Evolutionary conservation across 306 rosid genomes (phyloP).

Genomic region (Cucumis hystrix): DNA sequence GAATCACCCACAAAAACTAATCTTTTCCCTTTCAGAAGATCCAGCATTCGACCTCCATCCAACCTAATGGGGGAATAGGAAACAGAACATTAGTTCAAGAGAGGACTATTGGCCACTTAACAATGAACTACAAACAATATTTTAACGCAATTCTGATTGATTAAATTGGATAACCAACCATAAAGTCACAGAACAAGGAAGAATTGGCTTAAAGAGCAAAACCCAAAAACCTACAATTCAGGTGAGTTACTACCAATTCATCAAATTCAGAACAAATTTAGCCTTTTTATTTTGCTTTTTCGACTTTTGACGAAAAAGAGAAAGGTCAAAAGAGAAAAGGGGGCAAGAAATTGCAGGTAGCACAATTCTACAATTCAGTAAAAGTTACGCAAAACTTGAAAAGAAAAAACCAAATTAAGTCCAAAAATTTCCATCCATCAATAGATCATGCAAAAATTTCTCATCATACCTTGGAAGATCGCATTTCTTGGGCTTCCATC

Average conservation of each 20-base stretch:
- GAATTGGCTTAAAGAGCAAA: not conserved
- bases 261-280: not conserved
- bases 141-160: not conserved
- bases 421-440: not conserved
- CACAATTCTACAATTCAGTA: not conserved
- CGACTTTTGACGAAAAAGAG: not conserved
- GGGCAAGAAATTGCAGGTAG: not conserved
- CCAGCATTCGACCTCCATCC: slow-evolving; percentile 58
- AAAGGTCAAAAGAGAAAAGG: not conserved
- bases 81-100: not conserved
- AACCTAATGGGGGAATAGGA: slow-evolving; percentile 21
- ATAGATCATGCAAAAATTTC: not conserved
- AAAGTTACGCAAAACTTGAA: not conserved
- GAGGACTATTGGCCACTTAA: not conserved
- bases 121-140: not conserved
- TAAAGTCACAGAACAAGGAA: not conserved
- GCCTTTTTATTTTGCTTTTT: not conserved
- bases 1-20: slow-evolving; percentile 95
- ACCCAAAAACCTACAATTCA: not conserved
- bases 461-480: slow-evolving; percentile 56
- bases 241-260: not conserved
- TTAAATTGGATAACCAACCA: not conserved
- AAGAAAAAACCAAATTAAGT: not conserved
- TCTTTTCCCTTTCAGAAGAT: slow-evolving; percentile 65
- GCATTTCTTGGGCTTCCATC: slow-evolving; percentile 87